Base-by-base conservation (phyloP, 192 early-diverging fungal genomes). In the Podila epicladia region DNA sequence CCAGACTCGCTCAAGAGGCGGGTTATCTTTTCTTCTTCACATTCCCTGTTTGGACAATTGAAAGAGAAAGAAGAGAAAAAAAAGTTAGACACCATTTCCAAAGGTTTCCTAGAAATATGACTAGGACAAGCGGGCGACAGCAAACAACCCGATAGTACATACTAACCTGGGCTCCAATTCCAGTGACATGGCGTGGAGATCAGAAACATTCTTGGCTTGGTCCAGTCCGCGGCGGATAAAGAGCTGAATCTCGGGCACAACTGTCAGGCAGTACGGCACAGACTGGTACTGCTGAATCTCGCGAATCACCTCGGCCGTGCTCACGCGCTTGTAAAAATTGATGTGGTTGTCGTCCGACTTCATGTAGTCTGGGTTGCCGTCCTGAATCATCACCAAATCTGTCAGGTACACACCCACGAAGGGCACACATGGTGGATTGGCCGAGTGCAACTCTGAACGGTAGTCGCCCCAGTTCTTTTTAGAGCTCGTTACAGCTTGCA, bases 231-330 rank as follows among this genome's bases (percentile, higher is more conserved):
- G 86, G 55, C 86, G 83, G 49, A 95, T 91, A 74, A 91, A 98
- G 49, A 87, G 74, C 83, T 98, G 95, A 57, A 99, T 89, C 85
- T 99, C 97, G 6, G 91, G 89, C 4, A 99, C 95, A 1, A 86
- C 58, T 8, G 86, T 93, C 38, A 98, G 82, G 66, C 88, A 86
- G 77, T 97, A 99, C 19, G 92, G 91, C 9, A 89, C 89, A n/a
- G 91, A 89, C 84, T 97, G 96, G 80, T 95, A 99, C 82, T 96
- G 93, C 76, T 97, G 94, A 64, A 97, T 91, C 66, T 97, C 95
- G 20, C 93, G 91, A 82, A 99, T 93, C 19, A 96, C 94, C 71
- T 96, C 94, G 4, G 96, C 95, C 9, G 93, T 96, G 71, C 93
- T 95, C 80, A 89, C 90, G 61, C 94, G 90, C 85, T 98, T 98